These are phyloP conservation scores for Camelina neglecta DNA, from an alignment of 345 rosid species.

Conservation along the genomic window DNA sequence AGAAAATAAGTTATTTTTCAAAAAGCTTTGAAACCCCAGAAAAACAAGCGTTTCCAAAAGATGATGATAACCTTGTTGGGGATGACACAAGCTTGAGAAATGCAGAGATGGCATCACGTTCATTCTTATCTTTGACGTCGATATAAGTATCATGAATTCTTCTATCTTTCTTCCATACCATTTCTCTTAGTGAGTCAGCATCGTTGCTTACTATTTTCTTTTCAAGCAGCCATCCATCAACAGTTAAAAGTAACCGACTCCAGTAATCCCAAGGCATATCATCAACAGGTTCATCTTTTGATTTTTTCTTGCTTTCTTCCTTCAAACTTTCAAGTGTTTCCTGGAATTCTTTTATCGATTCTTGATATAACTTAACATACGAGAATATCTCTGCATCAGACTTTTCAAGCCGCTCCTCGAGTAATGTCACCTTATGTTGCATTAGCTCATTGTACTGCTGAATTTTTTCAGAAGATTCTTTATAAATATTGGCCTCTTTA, in stretches of 20 bases:
- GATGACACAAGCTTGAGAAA: constrained; percentile 69
- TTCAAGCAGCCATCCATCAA: constrained; percentile 98
- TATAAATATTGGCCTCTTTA: constrained; percentile 74
- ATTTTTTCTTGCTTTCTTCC: constrained; percentile 76
- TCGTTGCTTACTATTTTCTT: constrained; percentile 67
- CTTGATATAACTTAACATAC: constrained; percentile 77
- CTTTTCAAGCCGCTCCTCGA: constrained; percentile 81
- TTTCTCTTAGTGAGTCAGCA: constrained; percentile 76
- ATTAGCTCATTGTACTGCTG: constrained; percentile 81
- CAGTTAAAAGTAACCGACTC: constrained; percentile 77
- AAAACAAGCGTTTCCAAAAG: constrained; percentile 20
- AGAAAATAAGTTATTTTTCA: constrained; percentile 40
- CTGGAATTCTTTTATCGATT: constrained; percentile 83
- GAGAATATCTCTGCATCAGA: constrained; percentile 90
- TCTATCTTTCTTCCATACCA: constrained; percentile 84
- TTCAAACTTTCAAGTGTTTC: constrained; percentile 76
- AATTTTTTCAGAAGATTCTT: constrained; percentile 71
- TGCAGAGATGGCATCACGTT: constrained; percentile 61
- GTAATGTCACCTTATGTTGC: constrained; percentile 79
- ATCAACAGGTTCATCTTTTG: constrained; percentile 66
- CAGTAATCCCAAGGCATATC: constrained; percentile 92
- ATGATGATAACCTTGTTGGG: constrained; percentile 58
- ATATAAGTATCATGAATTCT: constrained; percentile 63
- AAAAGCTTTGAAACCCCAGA: not conserved
- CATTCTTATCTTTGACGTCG: constrained; percentile 69